Evolutionary conservation across 768 basidiomycete species (phyloP).

Genomic region (Tephrocybe sp.): DNA sequence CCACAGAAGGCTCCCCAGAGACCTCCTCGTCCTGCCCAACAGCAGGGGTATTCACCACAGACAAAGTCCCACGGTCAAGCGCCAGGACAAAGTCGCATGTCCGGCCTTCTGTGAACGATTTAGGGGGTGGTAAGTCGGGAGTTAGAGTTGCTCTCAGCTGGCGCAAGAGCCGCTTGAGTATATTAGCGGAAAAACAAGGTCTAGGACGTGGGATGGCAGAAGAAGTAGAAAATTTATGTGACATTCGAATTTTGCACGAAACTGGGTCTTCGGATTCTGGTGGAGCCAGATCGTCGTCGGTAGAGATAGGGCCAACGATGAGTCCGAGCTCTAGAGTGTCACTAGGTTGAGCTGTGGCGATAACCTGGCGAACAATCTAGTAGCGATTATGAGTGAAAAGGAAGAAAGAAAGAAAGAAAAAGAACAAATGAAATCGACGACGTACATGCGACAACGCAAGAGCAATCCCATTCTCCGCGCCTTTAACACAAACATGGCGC

Average conservation of each 20-base stretch:
- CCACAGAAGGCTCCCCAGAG: constrained; percentile 72
- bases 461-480: constrained; percentile 80
- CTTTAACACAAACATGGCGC: constrained; percentile 82
- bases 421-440: constrained; percentile 17
- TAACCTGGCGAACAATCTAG: constrained; percentile 82
- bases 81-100: constrained; percentile 65
- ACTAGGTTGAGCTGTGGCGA: constrained; percentile 62
- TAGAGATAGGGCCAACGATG: constrained; percentile 34
- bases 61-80: constrained; percentile 56
- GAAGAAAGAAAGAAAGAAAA: constrained; percentile 20
- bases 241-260: constrained; percentile 43
- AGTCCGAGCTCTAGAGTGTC: constrained; percentile 89
- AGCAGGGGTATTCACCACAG: constrained; percentile 36
- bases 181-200: constrained; percentile 41
- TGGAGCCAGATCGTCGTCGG: constrained; percentile 18
- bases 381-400: background rate
- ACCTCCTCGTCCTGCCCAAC: constrained; percentile 48
- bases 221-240: constrained; percentile 39
- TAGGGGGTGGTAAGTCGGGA: constrained; percentile 42
- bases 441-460: constrained; percentile 85
- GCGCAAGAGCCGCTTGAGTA: constrained; percentile 59
- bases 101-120: constrained; percentile 41
- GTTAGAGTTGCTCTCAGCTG: constrained; percentile 54
- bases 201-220: constrained; percentile 34
- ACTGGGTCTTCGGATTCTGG: constrained; percentile 32